These are phyloP conservation scores for Dorcoceras hygrometricum DNA, from an alignment of 257 asterid species.

Conservation along the genomic window DNA sequence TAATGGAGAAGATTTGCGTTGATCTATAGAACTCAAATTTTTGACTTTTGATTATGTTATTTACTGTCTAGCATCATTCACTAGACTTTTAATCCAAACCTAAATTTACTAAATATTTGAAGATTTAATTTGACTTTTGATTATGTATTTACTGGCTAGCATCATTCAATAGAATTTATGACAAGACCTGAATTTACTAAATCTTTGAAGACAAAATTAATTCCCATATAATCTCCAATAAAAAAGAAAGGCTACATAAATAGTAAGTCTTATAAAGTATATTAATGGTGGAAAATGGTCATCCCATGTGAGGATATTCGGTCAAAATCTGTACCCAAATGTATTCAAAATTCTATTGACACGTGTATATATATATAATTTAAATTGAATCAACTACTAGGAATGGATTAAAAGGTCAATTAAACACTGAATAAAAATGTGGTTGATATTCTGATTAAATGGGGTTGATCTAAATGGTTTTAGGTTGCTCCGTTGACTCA, in stretches of 20 bases:
- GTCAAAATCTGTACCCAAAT: not conserved
- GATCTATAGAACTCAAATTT: slow-evolving; percentile 18
- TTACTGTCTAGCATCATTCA: not conserved
- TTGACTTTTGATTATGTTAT: slow-evolving; percentile 22
- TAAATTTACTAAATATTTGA: not conserved
- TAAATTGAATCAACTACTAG: no score
- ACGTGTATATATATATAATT: no score
- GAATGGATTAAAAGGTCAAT: not conserved
- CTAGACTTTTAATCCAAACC: not conserved
- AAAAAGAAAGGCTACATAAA: not conserved
- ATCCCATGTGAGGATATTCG: not conserved
- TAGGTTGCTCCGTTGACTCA: no score
- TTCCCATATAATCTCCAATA: no score
- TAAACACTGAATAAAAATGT: not conserved
- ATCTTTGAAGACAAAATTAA: not conserved
- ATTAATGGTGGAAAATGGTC: not conserved
- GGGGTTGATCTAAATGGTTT: no score
- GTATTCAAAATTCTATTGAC: not conserved
- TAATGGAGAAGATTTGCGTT: not conserved
- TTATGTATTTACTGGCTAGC: not conserved
- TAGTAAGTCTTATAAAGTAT: no score
- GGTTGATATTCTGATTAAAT: not conserved
- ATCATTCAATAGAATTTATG: not conserved
- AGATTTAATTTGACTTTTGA: slow-evolving; percentile 29
- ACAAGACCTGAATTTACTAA: not conserved